Evolutionary conservation across 2,329 filamentous ascomycete species (phyloP).

Genomic region (Neospermospora avenae): DNA sequence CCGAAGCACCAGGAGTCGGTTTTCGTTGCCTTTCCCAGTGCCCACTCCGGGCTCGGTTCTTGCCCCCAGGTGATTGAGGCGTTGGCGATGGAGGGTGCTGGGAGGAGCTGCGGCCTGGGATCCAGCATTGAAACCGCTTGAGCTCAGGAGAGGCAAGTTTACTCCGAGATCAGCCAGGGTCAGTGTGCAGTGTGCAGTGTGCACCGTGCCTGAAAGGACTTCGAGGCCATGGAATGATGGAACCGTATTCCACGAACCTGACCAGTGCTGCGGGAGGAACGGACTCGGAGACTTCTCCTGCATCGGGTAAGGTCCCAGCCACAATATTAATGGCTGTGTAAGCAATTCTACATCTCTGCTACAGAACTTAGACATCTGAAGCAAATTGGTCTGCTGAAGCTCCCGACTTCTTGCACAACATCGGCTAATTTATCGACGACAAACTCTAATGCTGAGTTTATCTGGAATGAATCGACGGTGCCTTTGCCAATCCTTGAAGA

Average conservation of each 20-base stretch:
- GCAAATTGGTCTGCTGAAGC: not conserved
- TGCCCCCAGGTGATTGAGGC: constrained; percentile 2
- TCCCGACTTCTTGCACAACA: not conserved
- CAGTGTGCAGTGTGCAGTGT: constrained; percentile 5
- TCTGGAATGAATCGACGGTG: not conserved
- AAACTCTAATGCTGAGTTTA: constrained; percentile 3
- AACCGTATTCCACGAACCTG: not conserved
- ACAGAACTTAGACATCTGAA: constrained; percentile 12
- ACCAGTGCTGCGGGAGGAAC: not conserved
- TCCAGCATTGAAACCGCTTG: constrained; percentile 27
- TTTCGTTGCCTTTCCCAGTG: constrained; percentile 1
- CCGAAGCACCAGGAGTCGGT: constrained; percentile 22
- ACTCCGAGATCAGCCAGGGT: constrained; percentile 14
- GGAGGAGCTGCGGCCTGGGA: not conserved
- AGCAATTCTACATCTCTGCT: not conserved
- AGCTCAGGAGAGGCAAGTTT: constrained; percentile 14
- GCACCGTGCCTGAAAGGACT: constrained; percentile 16
- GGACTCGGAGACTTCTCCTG: constrained; percentile 9
- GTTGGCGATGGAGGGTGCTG: constrained; percentile 1
- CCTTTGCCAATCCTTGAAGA: not conserved
- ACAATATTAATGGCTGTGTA: constrained; percentile 3
- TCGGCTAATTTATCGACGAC: constrained; percentile 3
- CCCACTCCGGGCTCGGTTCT: not conserved
- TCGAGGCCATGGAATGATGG: not conserved
- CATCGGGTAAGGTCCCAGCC: constrained; percentile 3